Percentiles rank a stretch among this genome's conserved stretches.
phyloP scores from a whole-genome alignment of 805 yeast genomes.

The Zygoascus bituminiphila region DNA sequence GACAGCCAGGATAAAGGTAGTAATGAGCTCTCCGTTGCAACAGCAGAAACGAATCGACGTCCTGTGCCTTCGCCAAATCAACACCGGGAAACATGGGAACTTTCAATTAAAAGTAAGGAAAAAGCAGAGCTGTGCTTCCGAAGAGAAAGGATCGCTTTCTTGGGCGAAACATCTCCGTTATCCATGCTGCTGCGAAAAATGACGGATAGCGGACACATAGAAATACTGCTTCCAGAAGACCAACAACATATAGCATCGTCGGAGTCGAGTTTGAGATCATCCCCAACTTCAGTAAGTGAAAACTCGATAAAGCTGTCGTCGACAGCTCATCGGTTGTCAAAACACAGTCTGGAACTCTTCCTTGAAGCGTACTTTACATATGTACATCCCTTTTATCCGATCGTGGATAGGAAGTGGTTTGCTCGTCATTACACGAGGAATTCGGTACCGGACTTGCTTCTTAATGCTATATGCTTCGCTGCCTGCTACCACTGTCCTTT shows the following conservation, averaged over 20 bases:
- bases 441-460: constrained; percentile 9
- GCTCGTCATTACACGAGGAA: constrained; percentile 5
- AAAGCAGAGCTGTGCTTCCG: neutral
- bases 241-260: neutral
- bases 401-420: constrained; percentile 9
- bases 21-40: neutral
- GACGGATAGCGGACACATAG: constrained; percentile 10
- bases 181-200: constrained; percentile 6
- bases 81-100: neutral
- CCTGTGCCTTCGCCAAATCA: neutral
- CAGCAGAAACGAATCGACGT: neutral
- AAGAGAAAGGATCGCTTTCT: constrained; percentile 1
- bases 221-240: constrained; percentile 1
- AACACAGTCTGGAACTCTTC: constrained; percentile 4
- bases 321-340: neutral
- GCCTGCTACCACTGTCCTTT: constrained; percentile 9
- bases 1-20: too few species aligned
- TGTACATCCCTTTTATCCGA: constrained; percentile 14
- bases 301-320: neutral
- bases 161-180: constrained; percentile 14
- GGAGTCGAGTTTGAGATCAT: neutral
- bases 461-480: constrained; percentile 13
- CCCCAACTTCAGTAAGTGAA: neutral
- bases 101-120: neutral
- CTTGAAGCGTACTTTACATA: constrained; percentile 6